Evolutionary conservation across 2,329 filamentous ascomycete genomes (phyloP).

Genomic region (Nectriaceae sp.): DNA sequence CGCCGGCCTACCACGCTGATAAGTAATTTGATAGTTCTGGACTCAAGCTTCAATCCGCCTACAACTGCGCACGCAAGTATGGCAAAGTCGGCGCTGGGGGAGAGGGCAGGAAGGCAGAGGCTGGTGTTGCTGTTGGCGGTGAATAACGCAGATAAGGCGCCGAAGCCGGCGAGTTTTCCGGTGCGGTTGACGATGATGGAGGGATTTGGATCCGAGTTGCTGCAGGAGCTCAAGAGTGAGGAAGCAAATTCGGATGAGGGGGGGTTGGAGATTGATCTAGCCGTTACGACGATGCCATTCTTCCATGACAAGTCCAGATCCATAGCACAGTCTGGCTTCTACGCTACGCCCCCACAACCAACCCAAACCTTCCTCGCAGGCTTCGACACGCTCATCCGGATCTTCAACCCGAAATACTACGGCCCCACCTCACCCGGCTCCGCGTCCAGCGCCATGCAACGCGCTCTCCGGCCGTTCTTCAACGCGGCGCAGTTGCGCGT

Average conservation of each 20-base stretch:
- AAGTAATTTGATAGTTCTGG: slow-evolving; percentile 55
- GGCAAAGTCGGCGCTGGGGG: slow-evolving; percentile 48
- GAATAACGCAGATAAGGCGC: slow-evolving; percentile 67
- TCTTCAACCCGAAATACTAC: slow-evolving; percentile 76
- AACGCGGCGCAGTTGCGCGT: slow-evolving; percentile 62
- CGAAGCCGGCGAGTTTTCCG: slow-evolving; percentile 68
- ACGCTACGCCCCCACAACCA: slow-evolving; percentile 28
- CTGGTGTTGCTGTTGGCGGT: slow-evolving; percentile 62
- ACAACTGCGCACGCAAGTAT: slow-evolving; percentile 63
- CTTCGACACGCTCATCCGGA: slow-evolving; percentile 74
- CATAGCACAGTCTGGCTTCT: slow-evolving; percentile 51
- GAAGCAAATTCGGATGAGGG: not conserved
- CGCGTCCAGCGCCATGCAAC: slow-evolving; percentile 41
- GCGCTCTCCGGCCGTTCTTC: slow-evolving; percentile 65
- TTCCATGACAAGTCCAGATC: slow-evolving; percentile 71
- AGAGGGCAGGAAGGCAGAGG: slow-evolving; percentile 30
- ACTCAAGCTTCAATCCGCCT: slow-evolving; percentile 71
- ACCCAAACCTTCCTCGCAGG: slow-evolving; percentile 71
- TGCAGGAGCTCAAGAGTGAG: slow-evolving; percentile 25
- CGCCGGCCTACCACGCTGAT: slow-evolving; percentile 21
- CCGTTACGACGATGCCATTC: slow-evolving; percentile 70
- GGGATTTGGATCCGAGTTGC: slow-evolving; percentile 61
- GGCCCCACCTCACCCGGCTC: slow-evolving; percentile 4
- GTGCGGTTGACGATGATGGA: slow-evolving; percentile 73
- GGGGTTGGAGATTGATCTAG: slow-evolving; percentile 59